Evolutionary conservation across 2,329 filamentous ascomycete species (phyloP).

Genomic region (Fusarium udum): DNA sequence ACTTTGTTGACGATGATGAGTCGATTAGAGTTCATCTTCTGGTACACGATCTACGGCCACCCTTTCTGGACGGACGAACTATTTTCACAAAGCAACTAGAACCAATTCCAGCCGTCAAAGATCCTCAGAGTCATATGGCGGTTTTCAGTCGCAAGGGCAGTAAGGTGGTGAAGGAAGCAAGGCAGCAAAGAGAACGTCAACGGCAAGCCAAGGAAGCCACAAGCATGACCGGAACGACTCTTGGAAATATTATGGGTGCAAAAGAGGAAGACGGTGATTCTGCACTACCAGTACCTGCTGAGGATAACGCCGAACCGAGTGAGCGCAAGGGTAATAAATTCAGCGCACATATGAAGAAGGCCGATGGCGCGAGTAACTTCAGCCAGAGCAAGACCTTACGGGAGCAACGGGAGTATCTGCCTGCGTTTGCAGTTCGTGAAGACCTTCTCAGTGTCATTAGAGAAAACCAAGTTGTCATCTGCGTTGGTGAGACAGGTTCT

Average conservation of each 20-base stretch:
- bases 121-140: conserved; percentile 98
- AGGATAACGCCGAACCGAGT: conserved; percentile 70
- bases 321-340: conserved; percentile 74
- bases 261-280: conserved; percentile 95
- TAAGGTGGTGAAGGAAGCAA: conserved; percentile 87
- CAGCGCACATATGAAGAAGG: conserved; percentile 87
- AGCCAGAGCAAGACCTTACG: conserved; percentile 89
- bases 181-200: conserved; percentile 91
- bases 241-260: conserved; percentile 95
- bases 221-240: conserved; percentile 86
- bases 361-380: conserved; percentile 86
- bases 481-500: conserved; percentile 96
- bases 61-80: conserved; percentile 92
- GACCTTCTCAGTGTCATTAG: conserved; percentile 90
- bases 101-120: conserved; percentile 89
- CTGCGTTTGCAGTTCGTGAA: conserved; percentile 95
- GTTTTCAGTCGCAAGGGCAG: conserved; percentile 97
- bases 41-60: conserved; percentile 92
- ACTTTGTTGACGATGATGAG: conserved; percentile 88
- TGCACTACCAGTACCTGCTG: conserved; percentile 78
- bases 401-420: conserved; percentile 92
- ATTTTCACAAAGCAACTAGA: conserved; percentile 98
- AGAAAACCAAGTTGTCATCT: conserved; percentile 96
- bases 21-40: conserved; percentile 87
- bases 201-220: conserved; percentile 96